Percentiles rank a stretch among this genome's conserved stretches.
Evolutionary conservation across 768 basidiomycete species (phyloP).

Genomic region (Leccinum rimulosum): DNA sequence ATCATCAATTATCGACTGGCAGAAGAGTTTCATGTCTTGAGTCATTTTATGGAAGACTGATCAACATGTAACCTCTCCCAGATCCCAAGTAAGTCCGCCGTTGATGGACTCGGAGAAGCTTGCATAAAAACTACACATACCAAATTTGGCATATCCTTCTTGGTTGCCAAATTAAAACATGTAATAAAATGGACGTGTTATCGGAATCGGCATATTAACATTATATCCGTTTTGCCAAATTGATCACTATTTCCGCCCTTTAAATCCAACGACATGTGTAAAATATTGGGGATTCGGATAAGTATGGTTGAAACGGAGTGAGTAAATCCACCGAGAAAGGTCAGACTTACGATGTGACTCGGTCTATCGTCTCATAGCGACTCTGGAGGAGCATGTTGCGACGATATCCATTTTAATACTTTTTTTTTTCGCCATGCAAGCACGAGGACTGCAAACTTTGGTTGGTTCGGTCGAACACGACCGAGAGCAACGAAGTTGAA

Average conservation of each 20-base stretch:
- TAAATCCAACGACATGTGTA: neutral
- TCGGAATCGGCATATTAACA: neutral
- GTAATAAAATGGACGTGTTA: neutral
- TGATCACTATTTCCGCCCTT: neutral
- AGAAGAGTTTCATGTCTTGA: neutral
- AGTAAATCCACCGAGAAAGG: neutral
- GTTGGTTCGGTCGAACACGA: constrained; percentile 13
- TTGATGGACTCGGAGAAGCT: neutral
- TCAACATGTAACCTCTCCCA: neutral
- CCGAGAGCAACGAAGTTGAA: constrained; percentile 14
- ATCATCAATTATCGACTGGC: neutral
- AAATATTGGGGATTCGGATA: neutral
- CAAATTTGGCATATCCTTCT: constrained; percentile 23
- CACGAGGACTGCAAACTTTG: neutral
- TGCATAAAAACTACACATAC: constrained; percentile 24
- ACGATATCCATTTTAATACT: too few species aligned
- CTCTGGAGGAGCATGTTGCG: neutral
- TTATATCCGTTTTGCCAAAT: neutral
- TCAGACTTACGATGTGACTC: neutral
- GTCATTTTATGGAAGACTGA: neutral
- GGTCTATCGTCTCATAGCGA: neutral
- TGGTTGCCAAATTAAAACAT: neutral
- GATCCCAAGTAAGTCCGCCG: neutral
- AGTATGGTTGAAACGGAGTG: neutral
- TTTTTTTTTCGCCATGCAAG: neutral